Base-by-base conservation (phyloP, 192 early-diverging fungal genomes). In the Haplosporangium gracile region DNA sequence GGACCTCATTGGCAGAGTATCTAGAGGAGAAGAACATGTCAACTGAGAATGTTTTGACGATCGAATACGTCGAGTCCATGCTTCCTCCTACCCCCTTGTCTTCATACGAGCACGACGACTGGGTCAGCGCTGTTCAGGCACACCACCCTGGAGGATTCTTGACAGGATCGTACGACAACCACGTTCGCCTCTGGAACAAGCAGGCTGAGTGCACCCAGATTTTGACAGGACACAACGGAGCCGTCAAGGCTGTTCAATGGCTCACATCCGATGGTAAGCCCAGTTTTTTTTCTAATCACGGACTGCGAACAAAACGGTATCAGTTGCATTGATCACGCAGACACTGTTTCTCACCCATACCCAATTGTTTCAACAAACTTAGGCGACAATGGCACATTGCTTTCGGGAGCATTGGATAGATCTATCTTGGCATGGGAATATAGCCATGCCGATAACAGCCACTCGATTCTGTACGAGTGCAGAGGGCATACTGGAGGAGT, bases 11-110 rank as follows among this genome's bases (percentile, higher is more conserved):
- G 70, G 83, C 91, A 10, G 90, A 90, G 63, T 97, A 97, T 83
- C 89, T 99, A 73, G 92, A 93, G 81, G 82, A 88, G 34, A 89
- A 93, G 75, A 85, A 82, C 11, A 73, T 96, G 70, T 96, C 95
- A 2, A 92, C 93, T 4, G 97, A 99, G 92, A 96, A 97, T 72
- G 89, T 96, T 10, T 82, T 99, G 76, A 93, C 91, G 39, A 88
- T 99, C 55, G 97, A 99, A 89, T 99, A 98, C 91, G 93, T 98
- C n/a, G 95, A 97, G 86, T 95, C 96, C 11, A 93, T 96, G 91
- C 92, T 96, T 63, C 97, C 97, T 20, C 98, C 98, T 24, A 93
- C 90, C 20, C 91, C 93, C 63, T 83, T 96, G 43, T 93, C 94
- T 22, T 91, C 96, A 29, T 95, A 93, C 79, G 93, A 97, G 81